Evolutionary conservation across 1,284 basidiomycete species (phyloP).

Genomic region (Thecaphora thlaspeos): DNA sequence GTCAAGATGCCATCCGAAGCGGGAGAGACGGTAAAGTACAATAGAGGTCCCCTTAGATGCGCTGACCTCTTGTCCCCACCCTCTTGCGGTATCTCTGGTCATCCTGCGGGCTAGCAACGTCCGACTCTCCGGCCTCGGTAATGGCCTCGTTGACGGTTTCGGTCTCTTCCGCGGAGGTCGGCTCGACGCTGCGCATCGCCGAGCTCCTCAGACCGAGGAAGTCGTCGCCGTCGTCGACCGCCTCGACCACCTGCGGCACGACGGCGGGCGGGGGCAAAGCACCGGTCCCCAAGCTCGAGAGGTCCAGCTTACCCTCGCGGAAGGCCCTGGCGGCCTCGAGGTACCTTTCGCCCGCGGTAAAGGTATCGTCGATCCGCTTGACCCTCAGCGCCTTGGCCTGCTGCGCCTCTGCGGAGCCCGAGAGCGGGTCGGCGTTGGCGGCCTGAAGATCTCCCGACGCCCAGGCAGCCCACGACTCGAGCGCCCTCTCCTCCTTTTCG

Average conservation of each 20-base stretch:
- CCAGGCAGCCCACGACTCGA: conserved; percentile 44
- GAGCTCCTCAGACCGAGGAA: conserved; percentile 22
- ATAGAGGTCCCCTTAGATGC: too few species aligned
- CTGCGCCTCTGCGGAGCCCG: neutral
- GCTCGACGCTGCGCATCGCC: conserved; percentile 8
- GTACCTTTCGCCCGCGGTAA: conserved; percentile 32
- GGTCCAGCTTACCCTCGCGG: conserved; percentile 16
- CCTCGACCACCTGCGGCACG: neutral
- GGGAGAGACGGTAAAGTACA: too few species aligned
- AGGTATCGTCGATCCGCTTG: conserved; percentile 31
- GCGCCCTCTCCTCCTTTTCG: conserved; percentile 41
- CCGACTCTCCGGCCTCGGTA: too few species aligned
- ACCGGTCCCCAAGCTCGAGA: conserved; percentile 9
- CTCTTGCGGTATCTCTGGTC: too few species aligned
- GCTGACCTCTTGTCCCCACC: too few species aligned
- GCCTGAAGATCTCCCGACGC: conserved; percentile 11
- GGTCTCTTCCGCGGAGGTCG: neutral
- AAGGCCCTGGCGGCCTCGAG: conserved; percentile 37
- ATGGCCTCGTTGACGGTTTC: neutral
- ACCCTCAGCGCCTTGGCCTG: conserved; percentile 25
- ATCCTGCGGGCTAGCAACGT: too few species aligned
- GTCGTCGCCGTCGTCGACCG: conserved; percentile 13
- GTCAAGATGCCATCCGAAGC: too few species aligned
- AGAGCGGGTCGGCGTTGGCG: conserved; percentile 3
- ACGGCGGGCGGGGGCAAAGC: conserved; percentile 2